Evolutionary conservation across 345 rosid species (phyloP), one percentile per base, ranked within the genome.

Genomic region (Heritiera littoralis): DNA sequence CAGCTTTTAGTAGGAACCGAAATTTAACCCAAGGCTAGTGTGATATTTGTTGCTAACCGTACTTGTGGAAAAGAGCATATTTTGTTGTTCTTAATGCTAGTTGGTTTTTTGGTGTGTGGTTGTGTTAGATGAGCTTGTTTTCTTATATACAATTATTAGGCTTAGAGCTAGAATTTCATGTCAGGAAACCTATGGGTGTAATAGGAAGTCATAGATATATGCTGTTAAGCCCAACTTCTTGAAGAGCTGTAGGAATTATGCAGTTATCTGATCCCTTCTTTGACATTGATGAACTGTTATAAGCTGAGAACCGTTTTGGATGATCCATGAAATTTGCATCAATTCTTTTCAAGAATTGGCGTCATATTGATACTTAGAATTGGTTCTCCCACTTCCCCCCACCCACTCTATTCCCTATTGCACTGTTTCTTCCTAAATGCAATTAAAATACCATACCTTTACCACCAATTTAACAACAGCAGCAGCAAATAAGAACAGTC

Each of bases 101-200:
- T 41, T 43, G 52, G 8, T 12, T 41, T 18, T 66, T 66, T 18
- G 30, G 72, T 41, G 52, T 41, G 71, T 40, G 71, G 51, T 67
- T 67, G 54, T 43, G 54, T 32, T 67, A n/a, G 72, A 67, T 43
- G 52, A 45, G 40, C 48, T 15, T 3, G 13, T 66, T 40, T 54
- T 66, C 66, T 63, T 66, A 17, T 2, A 41, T 65, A 18, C 70
- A 67, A 67, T 67, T 66, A 15, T 66, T 67, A 43, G 72, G 51
- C 14, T 43, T 67, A 43, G 30, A 67, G 52, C 30, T 66, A 66
- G 41, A n/a, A 41, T 66, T 41, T 66, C 51, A 41, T 41, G 28
- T 66, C 38, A 13, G 58, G 56, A 46, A 48, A 13, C 49, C 7
- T 35, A 65, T 23, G 55, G 35, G 23, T 49, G 66, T 28, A 28